These are phyloP conservation scores for Cyclotella atomus DNA, from an alignment of 108 stramenopile genomes.

Conservation along the genomic window DNA sequence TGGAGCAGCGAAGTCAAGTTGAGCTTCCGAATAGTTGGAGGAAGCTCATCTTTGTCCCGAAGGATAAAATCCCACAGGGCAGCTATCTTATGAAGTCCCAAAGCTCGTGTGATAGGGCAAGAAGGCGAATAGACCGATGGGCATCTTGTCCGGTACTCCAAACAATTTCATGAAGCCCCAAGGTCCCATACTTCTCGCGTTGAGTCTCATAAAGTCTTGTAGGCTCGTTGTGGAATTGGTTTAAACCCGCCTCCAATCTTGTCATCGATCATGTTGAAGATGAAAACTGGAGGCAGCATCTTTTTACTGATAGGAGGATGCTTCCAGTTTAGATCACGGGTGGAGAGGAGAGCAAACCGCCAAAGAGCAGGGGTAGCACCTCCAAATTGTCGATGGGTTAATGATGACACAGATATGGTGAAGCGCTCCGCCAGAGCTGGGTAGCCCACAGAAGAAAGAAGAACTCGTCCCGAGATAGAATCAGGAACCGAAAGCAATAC, in stretches of 20 bases:
- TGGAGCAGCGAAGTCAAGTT: not conserved
- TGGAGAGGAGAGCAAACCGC: not conserved
- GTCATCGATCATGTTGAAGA: conserved; percentile 7
- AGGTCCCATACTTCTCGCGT: not conserved
- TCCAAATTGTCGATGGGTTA: not conserved
- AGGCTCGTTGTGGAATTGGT: not conserved
- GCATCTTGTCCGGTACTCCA: not conserved
- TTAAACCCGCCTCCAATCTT: conserved; percentile 1
- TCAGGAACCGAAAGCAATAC: not conserved
- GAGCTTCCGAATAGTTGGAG: not conserved
- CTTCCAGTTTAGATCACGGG: not conserved
- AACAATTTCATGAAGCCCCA: too few relatives aligned
- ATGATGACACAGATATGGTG: not conserved
- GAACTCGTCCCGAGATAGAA: not conserved
- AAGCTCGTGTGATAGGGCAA: not conserved
- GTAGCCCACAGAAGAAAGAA: not conserved
- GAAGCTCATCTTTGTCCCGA: not conserved
- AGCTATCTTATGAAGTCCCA: not conserved
- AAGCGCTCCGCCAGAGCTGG: not conserved
- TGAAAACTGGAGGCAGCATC: not conserved
- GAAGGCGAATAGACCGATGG: conserved; percentile 3
- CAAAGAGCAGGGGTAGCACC: not conserved
- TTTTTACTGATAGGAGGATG: not conserved
- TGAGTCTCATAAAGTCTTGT: not conserved
- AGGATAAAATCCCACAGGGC: conserved; percentile 9